Conservation (phyloP, 2,329 filamentous ascomycete species). For the Fusarium sp. region DNA sequence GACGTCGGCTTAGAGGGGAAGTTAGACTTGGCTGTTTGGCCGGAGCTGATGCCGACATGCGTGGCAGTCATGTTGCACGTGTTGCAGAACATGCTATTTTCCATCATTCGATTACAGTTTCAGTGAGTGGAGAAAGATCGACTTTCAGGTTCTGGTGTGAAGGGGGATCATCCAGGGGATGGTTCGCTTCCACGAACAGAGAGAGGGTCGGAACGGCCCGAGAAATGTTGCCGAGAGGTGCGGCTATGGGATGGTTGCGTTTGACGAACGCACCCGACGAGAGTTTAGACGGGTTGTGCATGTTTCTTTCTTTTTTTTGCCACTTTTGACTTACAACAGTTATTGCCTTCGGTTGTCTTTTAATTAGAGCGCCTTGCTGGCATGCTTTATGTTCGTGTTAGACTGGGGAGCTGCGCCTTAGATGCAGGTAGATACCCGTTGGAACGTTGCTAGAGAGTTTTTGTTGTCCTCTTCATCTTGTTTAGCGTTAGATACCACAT, state of each 20-base stretch:
- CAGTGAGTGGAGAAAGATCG: conserved; percentile 48
- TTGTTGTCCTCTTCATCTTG: conserved; percentile 28
- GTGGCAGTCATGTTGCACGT: conserved; percentile 78
- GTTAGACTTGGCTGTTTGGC: conserved; percentile 76
- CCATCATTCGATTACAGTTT: conserved; percentile 76
- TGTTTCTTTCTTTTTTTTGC: conserved; percentile 19
- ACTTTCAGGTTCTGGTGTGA: conserved; percentile 6
- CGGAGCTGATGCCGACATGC: conserved; percentile 76
- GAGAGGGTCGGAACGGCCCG: conserved; percentile 48
- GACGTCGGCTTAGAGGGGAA: conserved; percentile 76
- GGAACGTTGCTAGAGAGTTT: conserved; percentile 42
- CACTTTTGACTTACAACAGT: background rate
- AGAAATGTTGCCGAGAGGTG: conserved; percentile 32
- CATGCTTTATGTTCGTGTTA: conserved; percentile 28
- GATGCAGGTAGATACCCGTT: conserved; percentile 46
- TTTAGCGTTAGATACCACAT: conserved; percentile 38
- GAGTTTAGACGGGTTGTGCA: conserved; percentile 11
- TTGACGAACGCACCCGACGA: conserved; percentile 14
- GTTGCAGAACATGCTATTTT: conserved; percentile 80
- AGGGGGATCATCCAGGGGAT: conserved; percentile 12
- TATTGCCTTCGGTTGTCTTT: conserved; percentile 22
- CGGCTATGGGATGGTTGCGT: conserved; percentile 22
- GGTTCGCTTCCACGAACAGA: conserved; percentile 10
- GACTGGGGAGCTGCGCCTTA: conserved; percentile 20
- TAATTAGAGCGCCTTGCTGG: conserved; percentile 17